These are phyloP conservation scores for Ustilago trichophora DNA, from an alignment of 1,284 basidiomycete genomes.

Conservation along the genomic window DNA sequence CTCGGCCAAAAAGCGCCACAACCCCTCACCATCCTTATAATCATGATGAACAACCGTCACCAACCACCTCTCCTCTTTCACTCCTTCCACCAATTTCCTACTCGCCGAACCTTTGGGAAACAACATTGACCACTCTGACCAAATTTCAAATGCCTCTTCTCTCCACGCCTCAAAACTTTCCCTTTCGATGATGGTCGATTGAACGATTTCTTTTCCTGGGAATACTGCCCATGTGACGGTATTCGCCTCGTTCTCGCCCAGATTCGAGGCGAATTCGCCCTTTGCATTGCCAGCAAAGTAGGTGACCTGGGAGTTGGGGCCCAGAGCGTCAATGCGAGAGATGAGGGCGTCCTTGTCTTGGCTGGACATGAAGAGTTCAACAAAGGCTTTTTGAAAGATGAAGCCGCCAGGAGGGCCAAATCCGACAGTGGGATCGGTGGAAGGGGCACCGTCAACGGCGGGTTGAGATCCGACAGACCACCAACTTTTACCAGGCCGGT, in stretches of 20 bases:
- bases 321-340: slow-evolving; percentile 71
- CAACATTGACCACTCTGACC: slow-evolving; percentile 91
- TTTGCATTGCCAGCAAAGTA: slow-evolving; percentile 82
- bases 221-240: slow-evolving; percentile 70
- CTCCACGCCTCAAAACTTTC: slow-evolving; percentile 70
- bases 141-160: slow-evolving; percentile 95
- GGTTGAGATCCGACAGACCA: slow-evolving; percentile 99
- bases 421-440: slow-evolving; percentile 74
- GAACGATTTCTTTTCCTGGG: slow-evolving; percentile 68
- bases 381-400: slow-evolving; percentile 96
- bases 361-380: slow-evolving; percentile 87
- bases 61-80: slow-evolving; percentile 83
- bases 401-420: slow-evolving; percentile 93
- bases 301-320: slow-evolving; percentile 75
- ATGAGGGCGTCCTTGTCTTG: slow-evolving; percentile 76
- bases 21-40: slow-evolving; percentile 80
- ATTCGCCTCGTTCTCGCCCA: slow-evolving; percentile 67
- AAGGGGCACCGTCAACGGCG: slow-evolving; percentile 59
- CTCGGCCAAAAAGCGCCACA: slow-evolving; percentile 73
- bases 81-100: slow-evolving; percentile 76
- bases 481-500: slow-evolving; percentile 69
- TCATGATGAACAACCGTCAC: slow-evolving; percentile 94
- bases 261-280: slow-evolving; percentile 65
- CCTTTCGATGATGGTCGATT: slow-evolving; percentile 69
- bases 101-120: slow-evolving; percentile 81